Evolutionary conservation across 164 flowering plant species (phyloP).

Genomic region (Aristolochia californica): DNA sequence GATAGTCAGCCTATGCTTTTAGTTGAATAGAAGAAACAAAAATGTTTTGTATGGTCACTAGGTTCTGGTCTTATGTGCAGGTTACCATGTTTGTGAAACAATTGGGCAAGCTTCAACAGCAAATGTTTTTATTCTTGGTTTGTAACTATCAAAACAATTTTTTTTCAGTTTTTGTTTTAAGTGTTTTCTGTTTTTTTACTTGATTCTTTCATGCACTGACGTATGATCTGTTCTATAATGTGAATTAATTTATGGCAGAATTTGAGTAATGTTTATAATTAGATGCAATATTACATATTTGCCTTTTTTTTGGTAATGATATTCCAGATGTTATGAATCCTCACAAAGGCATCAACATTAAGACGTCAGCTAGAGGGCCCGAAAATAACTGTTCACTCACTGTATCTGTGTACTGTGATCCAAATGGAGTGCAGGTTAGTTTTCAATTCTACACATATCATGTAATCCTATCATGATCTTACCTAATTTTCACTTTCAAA

Average conservation of each 20-base stretch:
- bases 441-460: neutral
- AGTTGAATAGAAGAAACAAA: too few species aligned
- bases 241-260: too few species aligned
- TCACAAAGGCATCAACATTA: conserved; percentile 51
- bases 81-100: conserved; percentile 64
- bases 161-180: neutral
- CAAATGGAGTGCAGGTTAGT: conserved; percentile 42
- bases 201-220: neutral
- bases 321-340: conserved; percentile 56
- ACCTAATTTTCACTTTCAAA: neutral
- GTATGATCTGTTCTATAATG: neutral
- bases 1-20: too few species aligned
- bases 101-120: conserved; percentile 45
- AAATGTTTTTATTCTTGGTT: conserved; percentile 46
- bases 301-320: neutral
- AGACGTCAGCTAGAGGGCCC: conserved; percentile 32
- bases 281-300: neutral
- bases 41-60: too few species aligned
- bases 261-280: too few species aligned
- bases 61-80: conserved; percentile 25
- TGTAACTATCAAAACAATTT: neutral
- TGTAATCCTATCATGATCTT: neutral
- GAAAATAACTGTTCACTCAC: conserved; percentile 60
- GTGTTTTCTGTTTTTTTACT: neutral
- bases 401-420: conserved; percentile 63